Base-by-base conservation (phyloP, 306 rosid species). In the Castanea crenata region DNA sequence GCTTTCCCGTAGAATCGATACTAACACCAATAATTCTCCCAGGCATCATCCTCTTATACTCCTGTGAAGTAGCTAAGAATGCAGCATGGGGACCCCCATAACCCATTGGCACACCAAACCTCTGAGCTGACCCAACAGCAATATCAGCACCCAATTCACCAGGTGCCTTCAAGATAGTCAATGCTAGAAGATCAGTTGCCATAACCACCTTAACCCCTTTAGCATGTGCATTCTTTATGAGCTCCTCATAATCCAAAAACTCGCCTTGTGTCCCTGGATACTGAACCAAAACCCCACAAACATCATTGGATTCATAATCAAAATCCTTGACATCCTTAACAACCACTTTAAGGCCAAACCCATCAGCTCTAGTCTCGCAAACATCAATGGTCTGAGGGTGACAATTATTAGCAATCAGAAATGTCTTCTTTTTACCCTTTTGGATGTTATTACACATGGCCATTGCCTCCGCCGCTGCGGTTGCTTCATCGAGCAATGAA, bases 1-100 rank as follows among this genome's bases (percentile, higher is more conserved):
- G 79, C 87, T 94, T 94, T 25, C 98, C 98, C 0, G 92, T 81
- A 69, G 98, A 91, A 86, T 96, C 99, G 73, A 96, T 92, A 79
- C 99, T 96, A n/a, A 96, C 83, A 75, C 99, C 99, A 20, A 96
- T 96, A 72, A 96, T 96, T 81, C 99, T 87, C 44, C 99, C 99
- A 0, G 99, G 99, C 98, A 96, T 96, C 99, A 96, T 90, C 88
- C 99, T 90, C 94, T 96, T 96, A 83, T 96, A 93, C 82, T 96
- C 97, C 82, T 91, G 97, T 9, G 99, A 96, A 16, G 99, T 96
- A 35, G 99, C 99, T 81, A 96, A 52, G 78, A 96, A 96, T 31
- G 97, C 98, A 0, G 99, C 99, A 89, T 96, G 99, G 77, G 99
- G 99, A 68, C 99, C 99, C 68, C 99, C 99, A 85, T 96, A 96